Evolutionary conservation across 2,329 filamentous ascomycete genomes (phyloP).

Genomic region (Aspergillus ruber): DNA sequence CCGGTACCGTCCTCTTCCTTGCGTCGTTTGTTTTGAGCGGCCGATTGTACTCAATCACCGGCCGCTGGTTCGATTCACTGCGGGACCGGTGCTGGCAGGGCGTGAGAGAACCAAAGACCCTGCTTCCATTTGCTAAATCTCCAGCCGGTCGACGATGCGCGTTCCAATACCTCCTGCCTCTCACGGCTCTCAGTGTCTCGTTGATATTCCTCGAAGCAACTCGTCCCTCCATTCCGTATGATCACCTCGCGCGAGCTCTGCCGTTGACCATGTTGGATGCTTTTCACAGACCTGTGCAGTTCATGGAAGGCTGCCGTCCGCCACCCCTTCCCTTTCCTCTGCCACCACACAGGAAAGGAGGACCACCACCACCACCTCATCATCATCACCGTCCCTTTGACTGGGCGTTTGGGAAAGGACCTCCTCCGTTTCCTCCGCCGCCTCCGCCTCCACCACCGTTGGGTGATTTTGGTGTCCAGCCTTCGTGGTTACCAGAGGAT

Average conservation of each 20-base stretch:
- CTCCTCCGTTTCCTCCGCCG: not conserved
- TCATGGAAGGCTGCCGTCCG: conserved; percentile 18
- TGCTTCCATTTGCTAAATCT: conserved; percentile 14
- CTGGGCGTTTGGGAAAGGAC: not conserved
- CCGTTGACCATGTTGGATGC: conserved; percentile 29
- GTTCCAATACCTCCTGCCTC: conserved; percentile 14
- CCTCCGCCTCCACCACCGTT: not conserved
- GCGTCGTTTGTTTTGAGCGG: conserved; percentile 23
- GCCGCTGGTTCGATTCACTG: conserved; percentile 15
- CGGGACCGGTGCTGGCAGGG: conserved; percentile 11
- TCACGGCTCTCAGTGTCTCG: conserved; percentile 15
- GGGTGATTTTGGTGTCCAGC: conserved; percentile 11
- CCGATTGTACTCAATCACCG: conserved; percentile 23
- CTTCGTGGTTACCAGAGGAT: conserved; percentile 26
- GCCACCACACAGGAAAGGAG: conserved; percentile 4
- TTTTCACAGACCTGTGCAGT: conserved; percentile 14
- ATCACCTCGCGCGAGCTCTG: conserved; percentile 30
- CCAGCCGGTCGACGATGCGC: conserved; percentile 12
- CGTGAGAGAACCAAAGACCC: conserved; percentile 12
- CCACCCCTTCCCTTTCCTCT: conserved; percentile 23
- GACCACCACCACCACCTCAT: not conserved
- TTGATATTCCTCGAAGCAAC: conserved; percentile 22
- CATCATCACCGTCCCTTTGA: not conserved
- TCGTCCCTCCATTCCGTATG: conserved; percentile 30
- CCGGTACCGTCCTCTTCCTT: conserved; percentile 19